Evolutionary conservation across 176 grass and related monocot genomes (phyloP).

Genomic region (Triticum monococcum): DNA sequence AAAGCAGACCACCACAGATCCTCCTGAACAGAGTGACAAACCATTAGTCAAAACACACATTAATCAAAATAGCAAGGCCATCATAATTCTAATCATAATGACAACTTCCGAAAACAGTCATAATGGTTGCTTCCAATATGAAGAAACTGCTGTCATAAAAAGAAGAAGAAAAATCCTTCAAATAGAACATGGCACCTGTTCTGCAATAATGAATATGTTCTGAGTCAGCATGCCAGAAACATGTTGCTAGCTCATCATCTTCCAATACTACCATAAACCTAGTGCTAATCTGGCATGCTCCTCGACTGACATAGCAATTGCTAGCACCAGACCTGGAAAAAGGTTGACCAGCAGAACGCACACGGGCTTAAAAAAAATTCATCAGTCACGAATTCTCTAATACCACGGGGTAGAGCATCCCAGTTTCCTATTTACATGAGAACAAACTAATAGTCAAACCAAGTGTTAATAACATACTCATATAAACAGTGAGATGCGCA

Average conservation of each 20-base stretch:
- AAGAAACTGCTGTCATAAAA: not conserved
- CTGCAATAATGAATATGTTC: not conserved
- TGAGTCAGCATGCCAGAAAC: not conserved
- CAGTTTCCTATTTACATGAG: no score
- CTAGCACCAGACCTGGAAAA: not conserved
- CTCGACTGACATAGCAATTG: not conserved
- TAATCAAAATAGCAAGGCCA: not conserved
- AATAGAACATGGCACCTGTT: not conserved
- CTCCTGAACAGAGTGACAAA: conserved; percentile 47
- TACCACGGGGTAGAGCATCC: no score
- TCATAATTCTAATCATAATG: not conserved
- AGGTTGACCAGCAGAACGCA: not conserved
- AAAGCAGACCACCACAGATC: conserved; percentile 70
- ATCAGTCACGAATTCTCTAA: no score
- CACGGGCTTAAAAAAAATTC: no score
- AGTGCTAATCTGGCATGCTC: not conserved
- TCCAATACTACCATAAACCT: not conserved
- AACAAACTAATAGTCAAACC: no score
- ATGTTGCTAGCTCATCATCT: not conserved
- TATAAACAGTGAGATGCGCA: no score
- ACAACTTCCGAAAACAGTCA: not conserved
- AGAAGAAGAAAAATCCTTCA: not conserved
- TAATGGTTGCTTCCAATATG: not conserved
- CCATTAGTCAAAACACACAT: not conserved
- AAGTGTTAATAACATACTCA: no score